Base-by-base conservation (phyloP, 805 yeast species). In the Saccharomycopsis lassenensis region DNA sequence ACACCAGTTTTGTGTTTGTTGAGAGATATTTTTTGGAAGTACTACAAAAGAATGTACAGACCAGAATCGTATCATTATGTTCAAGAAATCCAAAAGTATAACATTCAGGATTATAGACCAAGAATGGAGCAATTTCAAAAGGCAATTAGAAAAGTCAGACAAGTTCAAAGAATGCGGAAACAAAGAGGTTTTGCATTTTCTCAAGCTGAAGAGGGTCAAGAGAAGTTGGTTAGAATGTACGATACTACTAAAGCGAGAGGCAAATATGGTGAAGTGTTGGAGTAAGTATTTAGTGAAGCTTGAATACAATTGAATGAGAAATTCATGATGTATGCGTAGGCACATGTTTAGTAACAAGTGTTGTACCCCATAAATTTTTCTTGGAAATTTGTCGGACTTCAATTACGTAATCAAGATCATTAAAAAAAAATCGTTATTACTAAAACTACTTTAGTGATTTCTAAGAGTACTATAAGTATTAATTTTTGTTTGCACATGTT, bases 111-210 rank as follows among this genome's bases (percentile, higher is more conserved):
- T 54, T 82, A 82, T 56, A 71, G 94, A 46, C 98, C 99, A n/a
- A 74, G 95, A 48, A 75, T 87, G 71, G 94, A 86, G 48, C 94
- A 87, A 46, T 91, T 91, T 67, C 98, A 91, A 58, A 86, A 81
- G 56, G 96, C 97, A 4, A 91, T 91, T 39, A 71, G 97, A 52
- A 91, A 86, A 54, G 97, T 91, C 17, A 78, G 99, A 58, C 99
- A 93, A 58, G 97, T 91, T 25, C 95, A 89, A 57, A 72, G 99
- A 57, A 89, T 91, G 83, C 82, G 93, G 55, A 91, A 91, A 52
- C 98, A 91, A 60, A 77, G 97, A 59, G 99, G 99, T 4, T 91
- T 84, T 65, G 99, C 99, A 1, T 91, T 91, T 51, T 86, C 96
- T 5, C 97, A 91, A 57, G 86, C 82, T 31, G 95, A 85, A 45